Evolutionary conservation across 2,329 filamentous ascomycete genomes (phyloP).

Genomic region (Blastomyces gilchristii): DNA sequence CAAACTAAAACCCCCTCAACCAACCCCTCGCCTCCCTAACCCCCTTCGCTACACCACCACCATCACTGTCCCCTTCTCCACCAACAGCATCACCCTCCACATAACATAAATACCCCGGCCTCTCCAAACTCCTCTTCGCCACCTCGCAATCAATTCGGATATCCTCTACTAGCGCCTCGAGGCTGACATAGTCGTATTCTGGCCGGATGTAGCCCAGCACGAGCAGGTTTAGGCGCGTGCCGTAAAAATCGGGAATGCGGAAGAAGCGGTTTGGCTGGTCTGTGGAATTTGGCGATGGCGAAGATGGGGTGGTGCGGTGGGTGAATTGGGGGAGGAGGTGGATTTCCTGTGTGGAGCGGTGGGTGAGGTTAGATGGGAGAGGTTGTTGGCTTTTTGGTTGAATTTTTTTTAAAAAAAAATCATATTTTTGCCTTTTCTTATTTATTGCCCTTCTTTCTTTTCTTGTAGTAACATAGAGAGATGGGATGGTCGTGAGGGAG

Average conservation of each 20-base stretch:
- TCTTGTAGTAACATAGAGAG: no score
- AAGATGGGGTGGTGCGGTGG: slow-evolving; percentile 24
- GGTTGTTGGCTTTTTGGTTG: neutral
- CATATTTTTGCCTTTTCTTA: neutral
- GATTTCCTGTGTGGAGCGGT: slow-evolving; percentile 49
- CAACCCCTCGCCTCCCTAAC: slow-evolving; percentile 26
- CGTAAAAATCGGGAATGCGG: slow-evolving; percentile 67
- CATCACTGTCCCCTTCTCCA: no score
- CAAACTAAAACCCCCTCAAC: slow-evolving; percentile 27
- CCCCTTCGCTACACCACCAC: slow-evolving; percentile 21
- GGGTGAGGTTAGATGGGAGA: neutral
- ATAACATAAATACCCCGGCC: slow-evolving; percentile 49
- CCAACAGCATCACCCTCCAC: slow-evolving; percentile 19
- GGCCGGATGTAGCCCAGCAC: slow-evolving; percentile 81
- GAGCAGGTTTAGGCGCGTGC: slow-evolving; percentile 62
- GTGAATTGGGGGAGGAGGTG: slow-evolving; percentile 72
- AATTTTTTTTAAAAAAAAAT: neutral
- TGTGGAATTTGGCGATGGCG: neutral
- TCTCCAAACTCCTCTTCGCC: slow-evolving; percentile 58
- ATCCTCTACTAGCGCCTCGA: slow-evolving; percentile 76
- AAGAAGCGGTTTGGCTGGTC: slow-evolving; percentile 20
- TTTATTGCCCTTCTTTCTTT: neutral
- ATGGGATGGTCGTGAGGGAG: no score
- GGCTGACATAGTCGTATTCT: slow-evolving; percentile 75
- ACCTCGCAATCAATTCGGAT: slow-evolving; percentile 85